Evolutionary conservation across 306 rosid species (phyloP).

Genomic region (Castanea sativa): DNA sequence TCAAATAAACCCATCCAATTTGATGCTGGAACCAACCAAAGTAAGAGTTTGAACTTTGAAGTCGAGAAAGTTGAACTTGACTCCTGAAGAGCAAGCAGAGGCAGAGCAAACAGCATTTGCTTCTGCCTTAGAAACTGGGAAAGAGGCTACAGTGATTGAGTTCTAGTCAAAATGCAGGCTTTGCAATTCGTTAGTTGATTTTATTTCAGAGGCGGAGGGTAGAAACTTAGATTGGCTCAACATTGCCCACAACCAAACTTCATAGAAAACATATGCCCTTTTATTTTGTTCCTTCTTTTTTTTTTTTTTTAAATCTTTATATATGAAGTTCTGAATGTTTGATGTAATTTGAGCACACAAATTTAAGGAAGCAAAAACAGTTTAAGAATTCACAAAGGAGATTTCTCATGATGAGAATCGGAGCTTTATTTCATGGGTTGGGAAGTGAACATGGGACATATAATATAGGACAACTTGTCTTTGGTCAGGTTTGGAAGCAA

Average conservation of each 20-base stretch:
- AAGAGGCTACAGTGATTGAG: slow-evolving; percentile 74
- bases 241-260: slow-evolving; percentile 24
- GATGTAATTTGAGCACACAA: neutral
- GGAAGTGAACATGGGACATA: neutral
- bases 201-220: slow-evolving; percentile 57
- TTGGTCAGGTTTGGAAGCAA: neutral
- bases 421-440: neutral
- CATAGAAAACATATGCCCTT: neutral
- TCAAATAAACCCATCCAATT: slow-evolving; percentile 30
- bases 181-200: slow-evolving; percentile 62
- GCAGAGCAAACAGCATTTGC: slow-evolving; percentile 84
- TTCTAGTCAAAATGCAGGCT: slow-evolving; percentile 87
- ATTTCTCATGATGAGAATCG: neutral
- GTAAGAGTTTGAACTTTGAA: slow-evolving; percentile 9
- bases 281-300: neutral
- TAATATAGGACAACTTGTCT: neutral
- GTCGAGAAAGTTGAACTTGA: slow-evolving; percentile 23
- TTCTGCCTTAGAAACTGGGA: slow-evolving; percentile 61
- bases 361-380: neutral
- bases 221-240: slow-evolving; percentile 74
- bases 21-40: slow-evolving; percentile 25
- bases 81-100: slow-evolving; percentile 60
- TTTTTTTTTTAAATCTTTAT: neutral
- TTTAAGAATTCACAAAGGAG: neutral
- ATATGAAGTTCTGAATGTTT: neutral